phyloP scores from a whole-genome alignment of 495 filamentous ascomycete species.

The Bathelium albidoporum region DNA sequence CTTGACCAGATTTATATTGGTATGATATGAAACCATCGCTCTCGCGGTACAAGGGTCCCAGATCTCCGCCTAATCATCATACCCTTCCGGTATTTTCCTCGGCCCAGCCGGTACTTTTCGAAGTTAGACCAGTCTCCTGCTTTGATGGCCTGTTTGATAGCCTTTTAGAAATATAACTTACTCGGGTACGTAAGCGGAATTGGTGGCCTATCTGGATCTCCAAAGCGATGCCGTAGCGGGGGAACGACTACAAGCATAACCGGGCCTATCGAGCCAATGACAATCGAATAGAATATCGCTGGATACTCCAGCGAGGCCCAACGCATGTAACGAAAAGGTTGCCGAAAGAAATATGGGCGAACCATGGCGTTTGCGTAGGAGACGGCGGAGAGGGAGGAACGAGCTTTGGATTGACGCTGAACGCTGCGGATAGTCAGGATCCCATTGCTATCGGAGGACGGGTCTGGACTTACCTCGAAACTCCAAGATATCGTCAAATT shows the following conservation, averaged over 20 bases:
- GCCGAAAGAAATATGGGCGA: conserved; percentile 67
- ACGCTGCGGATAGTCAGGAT: neutral
- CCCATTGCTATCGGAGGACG: neutral
- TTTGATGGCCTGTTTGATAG: neutral
- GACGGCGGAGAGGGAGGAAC: neutral
- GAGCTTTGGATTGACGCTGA: neutral
- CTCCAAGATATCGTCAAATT: neutral
- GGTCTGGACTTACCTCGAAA: neutral
- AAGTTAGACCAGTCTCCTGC: conserved; percentile 8
- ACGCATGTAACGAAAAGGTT: conserved; percentile 70
- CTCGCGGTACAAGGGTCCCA: neutral
- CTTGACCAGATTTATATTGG: neutral
- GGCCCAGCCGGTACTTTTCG: conserved; percentile 63
- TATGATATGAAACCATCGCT: neutral
- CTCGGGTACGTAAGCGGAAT: conserved; percentile 87
- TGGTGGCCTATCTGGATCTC: conserved; percentile 55
- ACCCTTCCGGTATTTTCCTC: conserved; percentile 60
- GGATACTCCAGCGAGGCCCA: conserved; percentile 82
- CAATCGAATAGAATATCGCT: conserved; percentile 72
- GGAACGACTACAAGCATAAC: conserved; percentile 55
- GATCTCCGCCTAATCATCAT: conserved; percentile 47
- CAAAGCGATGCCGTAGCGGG: conserved; percentile 55
- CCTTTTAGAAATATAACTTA: conserved; percentile 38
- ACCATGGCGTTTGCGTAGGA: conserved; percentile 15
- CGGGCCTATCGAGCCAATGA: conserved; percentile 64